Evolutionary conservation across 331 rosid genomes (phyloP), one percentile per base, ranked within the genome.

Genomic region (Saraca asoca): DNA sequence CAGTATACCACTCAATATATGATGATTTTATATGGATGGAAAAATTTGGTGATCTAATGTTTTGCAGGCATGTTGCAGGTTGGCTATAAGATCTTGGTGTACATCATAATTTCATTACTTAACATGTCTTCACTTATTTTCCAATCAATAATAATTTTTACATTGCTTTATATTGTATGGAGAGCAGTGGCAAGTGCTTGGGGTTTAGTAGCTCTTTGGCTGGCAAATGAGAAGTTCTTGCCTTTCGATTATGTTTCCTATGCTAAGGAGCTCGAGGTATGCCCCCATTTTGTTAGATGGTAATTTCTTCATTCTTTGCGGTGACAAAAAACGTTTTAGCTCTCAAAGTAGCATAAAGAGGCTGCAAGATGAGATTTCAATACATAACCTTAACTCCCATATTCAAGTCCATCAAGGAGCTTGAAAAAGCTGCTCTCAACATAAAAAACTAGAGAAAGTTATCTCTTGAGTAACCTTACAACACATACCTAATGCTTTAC

Each of bases 1-100:
- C 89, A 0, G 87, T 87, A 15, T 87, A 87, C 78, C 96, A 90
- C 68, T 87, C 96, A 51, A 73, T 81, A 66, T 90, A 87, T 55
- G 89, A 90, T 78, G 86, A 85, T 79, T 90, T 81, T 24, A 18
- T 66, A 66, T 90, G 91, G 96, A 85, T 89, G 96, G 51, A 83
- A 77, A 90, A 85, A 17, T 90, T 77, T 48, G 96, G 90, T 2
- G 91, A 87, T 76, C 90, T 91, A 33, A 66, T 74, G 72, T 87
- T 90, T 79, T 88, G 70, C 13, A 87, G 90, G 49, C 91, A 90
- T 76, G 90, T 79, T 71, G 87, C 96, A 90, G 96, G 95, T 90
- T 52, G 46, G 72, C 62, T 19, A 55, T 59, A 24, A 11, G 49
- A 56, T 15, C 38, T 51, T 54, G 56, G 16, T 59, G 12, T 51